Evolutionary conservation across 139 green algal species (phyloP), one percentile per base, ranked within the genome.

Genomic region (Micractinium sp.): DNA sequence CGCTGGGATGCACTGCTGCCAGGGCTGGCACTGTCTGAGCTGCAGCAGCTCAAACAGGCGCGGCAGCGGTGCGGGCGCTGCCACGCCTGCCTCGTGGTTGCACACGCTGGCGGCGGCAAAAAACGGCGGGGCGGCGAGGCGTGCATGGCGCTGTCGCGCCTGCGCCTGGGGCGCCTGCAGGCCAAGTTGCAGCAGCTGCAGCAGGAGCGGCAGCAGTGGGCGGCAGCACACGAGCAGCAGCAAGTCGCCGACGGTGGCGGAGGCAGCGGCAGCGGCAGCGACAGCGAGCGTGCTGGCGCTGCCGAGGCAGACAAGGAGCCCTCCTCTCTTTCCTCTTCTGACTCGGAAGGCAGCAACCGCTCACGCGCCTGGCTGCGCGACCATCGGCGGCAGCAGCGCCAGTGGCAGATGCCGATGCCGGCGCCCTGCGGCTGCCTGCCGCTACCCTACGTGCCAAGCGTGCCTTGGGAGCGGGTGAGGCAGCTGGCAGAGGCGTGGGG

Each of bases 1-100:
- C 83, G 83, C 83, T 87, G 83, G 83, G 83, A 87, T 33, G 83
- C 83, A 14, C 83, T 87, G 83, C 38, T 87, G 83, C 83, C 83
- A 2, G 83, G 66, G 38, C 83, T 81, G 38, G 14, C 83, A 1
- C 35, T 87, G 41, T 23, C 38, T 15, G 67, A 87, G 29, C 71
- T 87, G 66, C 36, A 41, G 66, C 66, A 33, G 66, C 9, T 87
- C 36, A 41, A 31, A 12, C 3, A 80, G 27, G 15, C 71, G 27
- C 63, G 31, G 66, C 83, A 79, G 83, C 67, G 66, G 22, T 87
- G 83, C 67, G 83, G 66, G 19, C 66, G 39, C 38, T 87, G 83
- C 83, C 83, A 67, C 29, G 20, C 29, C 12, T 87, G 83, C 67
- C 27, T 87, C 33, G 25, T 56, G 83, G 83, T 36, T 22, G 38